A percentile compares a stretch with the other conserved stretches of the same genome.
Evolutionary conservation across 192 early-diverging fungal species (phyloP).

Genomic region (Coemansia aciculifera): DNA sequence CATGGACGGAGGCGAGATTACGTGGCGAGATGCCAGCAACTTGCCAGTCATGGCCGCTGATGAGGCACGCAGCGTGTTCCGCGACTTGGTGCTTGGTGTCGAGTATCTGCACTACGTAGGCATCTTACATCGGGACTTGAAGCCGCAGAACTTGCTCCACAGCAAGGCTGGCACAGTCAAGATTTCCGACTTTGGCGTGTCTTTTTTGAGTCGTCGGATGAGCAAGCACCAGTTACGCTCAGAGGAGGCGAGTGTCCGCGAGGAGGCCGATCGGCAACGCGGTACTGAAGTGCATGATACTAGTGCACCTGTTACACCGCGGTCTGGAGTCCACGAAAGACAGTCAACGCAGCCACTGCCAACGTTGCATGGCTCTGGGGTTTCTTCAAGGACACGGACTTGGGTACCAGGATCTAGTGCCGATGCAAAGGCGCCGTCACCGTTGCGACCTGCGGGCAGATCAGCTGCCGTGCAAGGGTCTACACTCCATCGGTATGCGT

Average conservation of each 20-base stretch:
- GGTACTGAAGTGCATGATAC: neutral
- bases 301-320: neutral
- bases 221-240: constrained; percentile 15
- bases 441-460: constrained; percentile 30
- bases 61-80: constrained; percentile 77
- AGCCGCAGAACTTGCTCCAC: constrained; percentile 92
- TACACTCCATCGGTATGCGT: constrained; percentile 41
- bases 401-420: neutral
- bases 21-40: constrained; percentile 72
- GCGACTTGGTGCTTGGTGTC: constrained; percentile 86
- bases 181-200: constrained; percentile 99
- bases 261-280: neutral
- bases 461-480: constrained; percentile 25
- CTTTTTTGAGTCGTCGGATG: constrained; percentile 66
- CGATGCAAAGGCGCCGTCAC: constrained; percentile 25
- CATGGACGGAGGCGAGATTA: constrained; percentile 89
- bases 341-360: neutral
- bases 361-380: neutral
- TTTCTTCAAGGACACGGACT: neutral
- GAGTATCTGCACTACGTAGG: constrained; percentile 95
- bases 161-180: constrained; percentile 78
- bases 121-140: constrained; percentile 97
- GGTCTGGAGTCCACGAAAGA: neutral
- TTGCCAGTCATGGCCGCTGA: constrained; percentile 65
- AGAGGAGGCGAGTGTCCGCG: constrained; percentile 3